A percentile compares a stretch with the other conserved stretches of the same genome.
Conservation (phyloP, 2,329 filamentous ascomycete genomes). For the Ophioceras dolichostomum region DNA sequence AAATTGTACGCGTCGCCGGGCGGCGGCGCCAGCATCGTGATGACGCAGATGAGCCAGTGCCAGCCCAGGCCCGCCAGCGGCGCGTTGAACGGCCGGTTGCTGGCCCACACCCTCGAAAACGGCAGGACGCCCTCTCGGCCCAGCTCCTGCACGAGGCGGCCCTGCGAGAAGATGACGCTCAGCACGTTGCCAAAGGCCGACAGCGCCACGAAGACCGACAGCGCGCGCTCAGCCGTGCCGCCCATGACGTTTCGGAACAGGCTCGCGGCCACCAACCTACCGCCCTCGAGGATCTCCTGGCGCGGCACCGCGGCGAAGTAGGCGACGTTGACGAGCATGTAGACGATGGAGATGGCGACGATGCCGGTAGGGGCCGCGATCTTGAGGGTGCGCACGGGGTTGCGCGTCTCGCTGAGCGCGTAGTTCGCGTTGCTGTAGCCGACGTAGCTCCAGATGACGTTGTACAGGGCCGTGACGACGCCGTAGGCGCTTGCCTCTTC, state of each 20-base stretch:
- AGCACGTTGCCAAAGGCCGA: constrained; percentile 58
- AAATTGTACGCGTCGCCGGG: constrained; percentile 58
- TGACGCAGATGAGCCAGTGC: constrained; percentile 51
- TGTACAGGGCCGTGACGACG: constrained; percentile 58
- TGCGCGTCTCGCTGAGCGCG: constrained; percentile 50
- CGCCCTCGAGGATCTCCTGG: constrained; percentile 36
- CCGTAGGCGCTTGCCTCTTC: constrained; percentile 54
- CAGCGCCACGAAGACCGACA: constrained; percentile 54
- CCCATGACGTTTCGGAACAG: constrained; percentile 47
- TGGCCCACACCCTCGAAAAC: constrained; percentile 49
- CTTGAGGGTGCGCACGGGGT: constrained; percentile 52
- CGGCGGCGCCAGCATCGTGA: constrained; percentile 55
- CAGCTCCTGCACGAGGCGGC: constrained; percentile 52
- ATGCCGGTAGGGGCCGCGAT: constrained; percentile 52
- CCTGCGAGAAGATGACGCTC: constrained; percentile 56
- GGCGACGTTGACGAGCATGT: constrained; percentile 55
- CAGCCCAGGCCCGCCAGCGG: constrained; percentile 48
- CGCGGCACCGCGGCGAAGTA: constrained; percentile 50
- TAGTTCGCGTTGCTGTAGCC: constrained; percentile 61
- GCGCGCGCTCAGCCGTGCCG: constrained; percentile 38
- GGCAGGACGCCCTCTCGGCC: constrained; percentile 55
- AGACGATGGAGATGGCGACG: constrained; percentile 43
- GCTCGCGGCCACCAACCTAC: constrained; percentile 38
- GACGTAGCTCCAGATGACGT: constrained; percentile 59
- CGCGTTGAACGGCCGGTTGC: constrained; percentile 51